Base-by-base conservation (phyloP, 2,329 filamentous ascomycete genomes). In the Ascochyta viciae-villosae region DNA sequence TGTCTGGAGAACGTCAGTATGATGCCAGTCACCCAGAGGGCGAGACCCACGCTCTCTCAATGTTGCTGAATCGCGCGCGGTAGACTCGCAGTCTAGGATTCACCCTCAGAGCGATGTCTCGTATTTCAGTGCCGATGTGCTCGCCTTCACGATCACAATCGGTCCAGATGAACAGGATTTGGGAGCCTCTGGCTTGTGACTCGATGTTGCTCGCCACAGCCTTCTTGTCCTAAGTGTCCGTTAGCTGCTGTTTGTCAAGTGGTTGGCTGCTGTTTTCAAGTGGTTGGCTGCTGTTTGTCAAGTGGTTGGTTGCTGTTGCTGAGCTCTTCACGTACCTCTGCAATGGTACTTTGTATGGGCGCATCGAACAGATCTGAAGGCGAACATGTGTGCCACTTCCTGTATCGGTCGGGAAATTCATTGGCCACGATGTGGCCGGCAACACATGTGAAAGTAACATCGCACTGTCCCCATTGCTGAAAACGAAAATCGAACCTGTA, bases 121-220 rank as follows among this genome's bases (percentile, higher is more conserved):
- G 88, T 58, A 99, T 94, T 74, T 99, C 94, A 35, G 89, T 84
- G 6, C 95, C 95, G 64, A 99, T 99, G 72, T 98, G 90, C 75
- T 99, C 95, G 33, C 95, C 95, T 81, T 99, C 95, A 51, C 93
- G 87, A 81, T 99, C 95, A 76, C 95, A 98, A 82, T 99, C 95
- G 0, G 95, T 99, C 95, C 95, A 99, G 66, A 99, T 97, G 75
- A 96, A 94, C 29, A 99, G 82, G 12, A 88, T 86, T 51, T 83
- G 85, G n/a, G 87, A 83, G 71, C 85, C 84, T 57, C 84, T 84
- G 16, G 95, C 94, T 74, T 96, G 89, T 1, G 84, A 80, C 64
- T 89, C 85, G 68, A 99, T 95, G 71, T 99, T 99, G 29, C 87
- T 83, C 9, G 93, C 92, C 60, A 99, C 89, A 1, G 83, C 79